Evolutionary conservation across 345 rosid genomes (phyloP), one percentile per base, ranked within the genome.

Genomic region (Sonneratia caseolaris): DNA sequence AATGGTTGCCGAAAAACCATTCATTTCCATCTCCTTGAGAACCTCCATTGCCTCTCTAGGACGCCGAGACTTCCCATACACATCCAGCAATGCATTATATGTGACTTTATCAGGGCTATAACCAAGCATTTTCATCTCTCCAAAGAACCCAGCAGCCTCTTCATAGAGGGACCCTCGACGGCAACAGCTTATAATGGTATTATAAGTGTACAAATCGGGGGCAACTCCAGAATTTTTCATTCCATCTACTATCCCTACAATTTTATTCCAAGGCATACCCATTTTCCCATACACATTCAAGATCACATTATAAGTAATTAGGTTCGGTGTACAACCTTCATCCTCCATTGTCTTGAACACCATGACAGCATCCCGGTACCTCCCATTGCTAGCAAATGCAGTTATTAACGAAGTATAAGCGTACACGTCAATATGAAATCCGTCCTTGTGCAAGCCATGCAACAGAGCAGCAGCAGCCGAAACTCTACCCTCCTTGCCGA

Each of bases 251-350:
- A 91, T 84, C 65, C 80, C 85, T 18, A 57, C 79, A 68, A 89
- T 83, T 84, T 86, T 89, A 77, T 77, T 87, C 99, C 99, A 95
- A n/a, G 90, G 87, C 93, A 87, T 90, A 56, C 97, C 99, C 97
- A 95, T 90, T 81, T 95, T 90, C 55, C 99, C 97, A 77, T 85
- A 86, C 73, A 89, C 91, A 79, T 95, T 85, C 81, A 95, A 73
- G 64, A 90, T 75, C 67, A 95, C 91, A 76, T 95, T 95, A 70
- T 95, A 92, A 59, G 97, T 92, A 8, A 92, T 84, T 86, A 95
- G 79, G 78, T 92, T 92, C 9, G 97, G 97, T 55, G 76, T 81
- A 64, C 87, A 87, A n/a, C 90, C 93, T 73, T 86, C 93, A 81
- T 92, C 96, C 73, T 86, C 91, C 96, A 95, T 90, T 79, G 85